A percentile compares a stretch with the other conserved stretches of the same genome.
These are phyloP conservation scores for Brassica cretica DNA, from an alignment of 345 rosid genomes.

Conservation along the genomic window DNA sequence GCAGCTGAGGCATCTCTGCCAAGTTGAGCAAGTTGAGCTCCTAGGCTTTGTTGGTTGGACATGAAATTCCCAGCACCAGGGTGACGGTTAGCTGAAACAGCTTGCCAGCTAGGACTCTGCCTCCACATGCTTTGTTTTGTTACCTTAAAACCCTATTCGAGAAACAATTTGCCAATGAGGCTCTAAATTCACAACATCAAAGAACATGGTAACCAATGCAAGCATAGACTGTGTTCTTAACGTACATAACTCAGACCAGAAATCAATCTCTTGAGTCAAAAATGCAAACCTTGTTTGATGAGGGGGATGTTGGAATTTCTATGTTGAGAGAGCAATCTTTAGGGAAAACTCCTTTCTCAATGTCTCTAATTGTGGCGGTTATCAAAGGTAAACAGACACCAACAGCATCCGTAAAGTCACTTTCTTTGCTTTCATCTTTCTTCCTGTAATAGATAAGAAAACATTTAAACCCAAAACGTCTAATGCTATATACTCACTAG, in stretches of 20 bases:
- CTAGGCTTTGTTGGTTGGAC: conserved; percentile 97
- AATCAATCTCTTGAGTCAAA: background rate
- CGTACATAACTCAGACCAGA: too few species aligned
- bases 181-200: background rate
- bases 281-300: conserved; percentile 66
- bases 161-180: background rate
- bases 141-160: conserved; percentile 77
- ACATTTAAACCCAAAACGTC: conserved; percentile 5
- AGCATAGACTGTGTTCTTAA: background rate
- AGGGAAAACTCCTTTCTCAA: conserved; percentile 77
- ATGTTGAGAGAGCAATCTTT: conserved; percentile 69
- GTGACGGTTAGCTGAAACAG: conserved; percentile 83
- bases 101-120: conserved; percentile 75
- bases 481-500: background rate
- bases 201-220: background rate
- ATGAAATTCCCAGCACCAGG: conserved; percentile 77
- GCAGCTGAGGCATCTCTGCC: conserved; percentile 99
- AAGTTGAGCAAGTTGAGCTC: conserved; percentile 92
- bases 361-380: conserved; percentile 75
- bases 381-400: conserved; percentile 79
- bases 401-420: conserved; percentile 90
- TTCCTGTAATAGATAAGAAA: conserved; percentile 56
- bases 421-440: conserved; percentile 89
- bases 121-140: conserved; percentile 89
- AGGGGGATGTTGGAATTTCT: conserved; percentile 83